Conservation (phyloP, 2,329 filamentous ascomycete species). For the Sclerotiophoma versabilis region DNA sequence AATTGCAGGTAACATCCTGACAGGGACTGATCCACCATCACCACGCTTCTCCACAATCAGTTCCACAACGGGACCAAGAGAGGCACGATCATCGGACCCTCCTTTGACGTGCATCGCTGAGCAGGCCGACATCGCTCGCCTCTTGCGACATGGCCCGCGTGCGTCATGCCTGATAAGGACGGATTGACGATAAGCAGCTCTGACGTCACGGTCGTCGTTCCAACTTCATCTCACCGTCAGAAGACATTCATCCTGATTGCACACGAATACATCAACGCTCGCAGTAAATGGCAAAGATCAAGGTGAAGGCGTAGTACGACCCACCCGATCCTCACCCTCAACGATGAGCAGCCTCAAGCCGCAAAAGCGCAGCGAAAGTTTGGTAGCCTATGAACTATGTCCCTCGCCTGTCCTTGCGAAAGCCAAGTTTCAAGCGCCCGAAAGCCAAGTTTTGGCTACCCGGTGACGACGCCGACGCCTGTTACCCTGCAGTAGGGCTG, state of each 20-base stretch:
- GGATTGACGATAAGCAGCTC: conserved; percentile 5
- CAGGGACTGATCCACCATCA: conserved; percentile 4
- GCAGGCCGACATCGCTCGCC: conserved; percentile 12
- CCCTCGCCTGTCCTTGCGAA: not conserved
- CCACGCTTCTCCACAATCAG: conserved; percentile 6
- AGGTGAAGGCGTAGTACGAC: too few relatives aligned
- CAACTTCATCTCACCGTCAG: not conserved
- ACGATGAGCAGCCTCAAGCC: not conserved
- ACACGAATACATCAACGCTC: not conserved
- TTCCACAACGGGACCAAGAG: not conserved
- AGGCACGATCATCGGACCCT: conserved; percentile 8
- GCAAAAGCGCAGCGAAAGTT: not conserved
- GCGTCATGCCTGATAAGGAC: conserved; percentile 5
- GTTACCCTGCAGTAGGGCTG: conserved; percentile 5
- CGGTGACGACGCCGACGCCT: conserved; percentile 14
- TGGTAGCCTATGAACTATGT: not conserved
- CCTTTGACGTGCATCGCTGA: conserved; percentile 2
- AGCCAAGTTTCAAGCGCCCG: conserved; percentile 21
- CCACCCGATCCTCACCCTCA: not conserved
- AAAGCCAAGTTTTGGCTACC: conserved; percentile 20
- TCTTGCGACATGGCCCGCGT: not conserved
- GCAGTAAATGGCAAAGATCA: too few relatives aligned
- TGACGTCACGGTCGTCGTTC: conserved; percentile 2
- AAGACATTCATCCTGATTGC: not conserved
- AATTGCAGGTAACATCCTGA: conserved; percentile 4